Evolutionary conservation across 768 basidiomycete genomes (phyloP).

Genomic region (Podaxis carcinomalis): DNA sequence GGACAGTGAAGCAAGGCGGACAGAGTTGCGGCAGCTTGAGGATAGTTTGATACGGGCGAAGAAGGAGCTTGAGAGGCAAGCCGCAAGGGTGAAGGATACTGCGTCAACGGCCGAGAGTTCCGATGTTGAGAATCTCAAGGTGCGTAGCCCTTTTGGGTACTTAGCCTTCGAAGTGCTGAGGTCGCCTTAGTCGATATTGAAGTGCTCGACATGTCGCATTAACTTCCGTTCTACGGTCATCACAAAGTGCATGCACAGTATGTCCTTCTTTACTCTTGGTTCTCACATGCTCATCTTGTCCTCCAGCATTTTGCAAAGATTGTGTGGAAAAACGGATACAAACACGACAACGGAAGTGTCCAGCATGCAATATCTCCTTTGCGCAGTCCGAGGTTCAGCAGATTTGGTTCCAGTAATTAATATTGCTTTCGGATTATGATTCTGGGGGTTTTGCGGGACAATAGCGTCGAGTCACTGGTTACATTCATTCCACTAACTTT

Average conservation of each 20-base stretch:
- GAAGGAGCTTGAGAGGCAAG: slow-evolving; percentile 25
- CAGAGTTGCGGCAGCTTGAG: slow-evolving; percentile 38
- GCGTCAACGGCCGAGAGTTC: not conserved
- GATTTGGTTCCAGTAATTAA: slow-evolving; percentile 42
- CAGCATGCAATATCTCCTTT: slow-evolving; percentile 80
- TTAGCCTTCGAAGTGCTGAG: not conserved
- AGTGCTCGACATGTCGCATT: slow-evolving; percentile 84
- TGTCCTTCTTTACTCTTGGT: slow-evolving; percentile 27
- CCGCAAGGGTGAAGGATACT: slow-evolving; percentile 1
- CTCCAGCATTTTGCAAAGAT: slow-evolving; percentile 74
- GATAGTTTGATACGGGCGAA: slow-evolving; percentile 44
- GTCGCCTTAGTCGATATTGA: slow-evolving; percentile 60
- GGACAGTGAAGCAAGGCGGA: slow-evolving; percentile 24
- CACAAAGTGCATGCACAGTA: slow-evolving; percentile 90
- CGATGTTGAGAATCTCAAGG: slow-evolving; percentile 8
- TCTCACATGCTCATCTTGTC: not conserved
- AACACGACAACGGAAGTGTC: slow-evolving; percentile 92
- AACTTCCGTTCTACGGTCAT: slow-evolving; percentile 77
- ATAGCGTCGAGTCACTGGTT: slow-evolving; percentile 7
- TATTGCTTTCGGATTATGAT: slow-evolving; percentile 11
- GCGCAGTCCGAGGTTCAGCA: slow-evolving; percentile 72
- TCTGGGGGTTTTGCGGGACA: slow-evolving; percentile 14
- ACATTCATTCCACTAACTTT: slow-evolving; percentile 9
- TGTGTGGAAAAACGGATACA: slow-evolving; percentile 86
- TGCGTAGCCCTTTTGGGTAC: not conserved